These are phyloP conservation scores for Limtongozyma cylindracea DNA, from an alignment of 805 yeast genomes.

Conservation along the genomic window DNA sequence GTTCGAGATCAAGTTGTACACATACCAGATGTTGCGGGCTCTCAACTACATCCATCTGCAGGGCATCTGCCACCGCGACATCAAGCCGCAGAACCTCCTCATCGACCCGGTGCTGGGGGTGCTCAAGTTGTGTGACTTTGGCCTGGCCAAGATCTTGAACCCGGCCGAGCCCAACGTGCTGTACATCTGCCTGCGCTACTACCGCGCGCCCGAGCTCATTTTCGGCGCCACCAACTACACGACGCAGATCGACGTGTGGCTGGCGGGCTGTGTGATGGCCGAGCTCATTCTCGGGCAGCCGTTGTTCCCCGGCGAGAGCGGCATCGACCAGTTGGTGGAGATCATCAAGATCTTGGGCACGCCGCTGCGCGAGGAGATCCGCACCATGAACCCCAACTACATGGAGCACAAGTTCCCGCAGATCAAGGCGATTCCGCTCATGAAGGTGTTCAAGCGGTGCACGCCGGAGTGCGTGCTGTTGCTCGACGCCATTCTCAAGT, in stretches of 20 bases:
- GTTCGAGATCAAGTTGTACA: conserved; percentile 67
- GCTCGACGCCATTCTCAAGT: conserved; percentile 29
- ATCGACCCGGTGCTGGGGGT: conserved; percentile 72
- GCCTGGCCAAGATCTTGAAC: conserved; percentile 76
- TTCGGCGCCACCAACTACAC: conserved; percentile 95
- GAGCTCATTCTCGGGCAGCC: conserved; percentile 91
- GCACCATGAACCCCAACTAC: conserved; percentile 89
- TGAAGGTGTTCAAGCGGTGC: conserved; percentile 35
- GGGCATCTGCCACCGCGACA: conserved; percentile 82
- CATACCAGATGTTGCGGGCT: conserved; percentile 55
- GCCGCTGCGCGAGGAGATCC: conserved; percentile 77
- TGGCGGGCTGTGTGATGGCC: conserved; percentile 96
- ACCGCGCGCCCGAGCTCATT: conserved; percentile 92
- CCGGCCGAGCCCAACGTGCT: conserved; percentile 89
- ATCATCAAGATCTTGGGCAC: conserved; percentile 91
- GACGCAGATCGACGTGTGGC: conserved; percentile 93
- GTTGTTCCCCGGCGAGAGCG: conserved; percentile 91
- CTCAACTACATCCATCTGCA: conserved; percentile 53
- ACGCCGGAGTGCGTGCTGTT: conserved; percentile 27
- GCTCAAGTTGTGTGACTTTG: conserved; percentile 87
- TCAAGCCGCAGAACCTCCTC: conserved; percentile 72
- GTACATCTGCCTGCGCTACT: conserved; percentile 88
- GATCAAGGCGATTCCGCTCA: conserved; percentile 53
- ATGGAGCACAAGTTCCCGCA: conserved; percentile 93
- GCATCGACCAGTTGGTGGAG: conserved; percentile 92